phyloP scores from a whole-genome alignment of 306 rosid genomes.

The Gleditsia sinensis region DNA sequence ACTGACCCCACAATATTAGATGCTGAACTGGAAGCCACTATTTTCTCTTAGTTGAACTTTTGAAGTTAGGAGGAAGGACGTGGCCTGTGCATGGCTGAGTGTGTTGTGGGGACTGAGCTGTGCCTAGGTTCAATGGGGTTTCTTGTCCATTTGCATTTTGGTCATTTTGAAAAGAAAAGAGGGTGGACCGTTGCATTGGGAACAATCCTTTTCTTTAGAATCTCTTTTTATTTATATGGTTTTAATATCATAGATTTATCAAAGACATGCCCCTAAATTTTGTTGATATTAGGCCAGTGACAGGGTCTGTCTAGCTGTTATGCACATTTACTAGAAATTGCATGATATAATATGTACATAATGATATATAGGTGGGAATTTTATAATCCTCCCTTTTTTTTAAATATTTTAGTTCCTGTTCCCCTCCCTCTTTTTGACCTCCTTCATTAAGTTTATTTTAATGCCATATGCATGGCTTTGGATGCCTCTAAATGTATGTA shows the following conservation, averaged over 20 bases:
- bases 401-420: conserved; percentile 14
- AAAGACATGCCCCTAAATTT: conserved; percentile 49
- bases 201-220: conserved; percentile 39
- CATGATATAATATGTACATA: conserved; percentile 57
- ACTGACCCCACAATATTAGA: conserved; percentile 41
- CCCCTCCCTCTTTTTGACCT: conserved; percentile 20
- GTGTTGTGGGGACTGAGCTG: too few relatives aligned
- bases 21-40: conserved; percentile 40
- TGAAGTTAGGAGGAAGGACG: conserved; percentile 13
- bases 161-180: conserved; percentile 43
- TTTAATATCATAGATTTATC: conserved; percentile 22
- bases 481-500: conserved; percentile 30
- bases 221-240: conserved; percentile 20
- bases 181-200: conserved; percentile 59
- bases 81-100: conserved; percentile 22
- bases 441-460: neutral
- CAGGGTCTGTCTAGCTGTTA: conserved; percentile 69
- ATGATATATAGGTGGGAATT: conserved; percentile 43
- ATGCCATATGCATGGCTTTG: neutral
- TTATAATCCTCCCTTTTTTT: conserved; percentile 9
- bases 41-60: neutral
- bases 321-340: conserved; percentile 49
- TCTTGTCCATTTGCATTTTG: conserved; percentile 48
- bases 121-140: too few relatives aligned
- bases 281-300: conserved; percentile 65